These are phyloP conservation scores for Linum usitatissimum DNA, from an alignment of 345 rosid species.

Conservation along the genomic window DNA sequence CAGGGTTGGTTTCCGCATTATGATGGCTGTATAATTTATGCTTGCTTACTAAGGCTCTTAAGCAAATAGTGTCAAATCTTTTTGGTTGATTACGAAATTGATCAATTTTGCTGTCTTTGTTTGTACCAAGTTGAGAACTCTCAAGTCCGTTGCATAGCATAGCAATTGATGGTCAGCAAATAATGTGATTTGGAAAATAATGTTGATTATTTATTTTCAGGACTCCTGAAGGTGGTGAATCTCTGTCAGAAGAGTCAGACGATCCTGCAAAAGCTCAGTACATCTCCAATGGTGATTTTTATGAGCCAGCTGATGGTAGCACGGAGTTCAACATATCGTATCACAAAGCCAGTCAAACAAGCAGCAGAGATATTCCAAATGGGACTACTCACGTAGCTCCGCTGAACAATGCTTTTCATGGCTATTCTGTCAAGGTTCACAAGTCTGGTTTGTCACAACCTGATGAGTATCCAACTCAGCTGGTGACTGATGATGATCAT, in stretches of 20 bases:
- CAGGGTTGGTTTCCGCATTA: neutral
- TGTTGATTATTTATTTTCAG: constrained; percentile 29
- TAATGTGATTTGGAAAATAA: constrained; percentile 11
- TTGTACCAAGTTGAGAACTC: neutral
- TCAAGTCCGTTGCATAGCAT: neutral
- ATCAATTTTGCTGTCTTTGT: neutral
- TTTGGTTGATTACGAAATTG: neutral
- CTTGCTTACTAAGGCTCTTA: neutral
- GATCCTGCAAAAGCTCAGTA: constrained; percentile 40
- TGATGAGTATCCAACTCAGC: constrained; percentile 18
- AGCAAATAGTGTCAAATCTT: neutral
- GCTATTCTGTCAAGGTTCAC: constrained; percentile 46
- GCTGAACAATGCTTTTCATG: constrained; percentile 33
- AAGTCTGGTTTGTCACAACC: constrained; percentile 25
- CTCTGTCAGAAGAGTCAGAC: constrained; percentile 47
- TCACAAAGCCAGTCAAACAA: constrained; percentile 42
- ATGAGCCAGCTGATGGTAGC: constrained; percentile 40
- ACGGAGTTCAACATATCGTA: constrained; percentile 64
- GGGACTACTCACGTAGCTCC: constrained; percentile 41
- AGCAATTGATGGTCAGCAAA: neutral
- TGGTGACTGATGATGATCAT: constrained; percentile 25
- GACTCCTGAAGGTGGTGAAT: constrained; percentile 64
- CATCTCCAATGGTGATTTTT: constrained; percentile 46
- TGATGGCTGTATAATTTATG: neutral
- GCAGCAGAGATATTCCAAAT: constrained; percentile 25